phyloP scores from a whole-genome alignment of 2,329 filamentous ascomycete genomes.

The Coleophoma crateriformis region DNA sequence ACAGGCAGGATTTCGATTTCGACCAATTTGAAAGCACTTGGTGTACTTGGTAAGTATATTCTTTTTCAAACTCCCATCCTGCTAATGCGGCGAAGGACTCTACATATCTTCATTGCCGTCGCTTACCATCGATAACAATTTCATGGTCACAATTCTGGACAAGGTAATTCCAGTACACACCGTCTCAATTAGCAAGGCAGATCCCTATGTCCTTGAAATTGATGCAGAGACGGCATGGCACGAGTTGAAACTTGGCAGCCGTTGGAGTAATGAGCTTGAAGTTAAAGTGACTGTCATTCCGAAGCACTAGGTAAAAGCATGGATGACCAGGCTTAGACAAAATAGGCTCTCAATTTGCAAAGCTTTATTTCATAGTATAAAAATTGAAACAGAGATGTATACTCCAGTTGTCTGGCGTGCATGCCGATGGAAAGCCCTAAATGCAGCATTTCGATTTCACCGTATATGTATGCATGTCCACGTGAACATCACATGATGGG shows the following conservation, averaged over 20 bases:
- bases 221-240: slow-evolving; percentile 76
- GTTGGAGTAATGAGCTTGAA: slow-evolving; percentile 77
- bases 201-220: slow-evolving; percentile 63
- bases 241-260: slow-evolving; percentile 60
- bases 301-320: slow-evolving; percentile 1
- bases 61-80: slow-evolving; percentile 5
- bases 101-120: slow-evolving; percentile 66
- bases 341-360: no score
- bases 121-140: slow-evolving; percentile 29
- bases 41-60: slow-evolving; percentile 53
- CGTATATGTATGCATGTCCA: no score
- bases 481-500: no score
- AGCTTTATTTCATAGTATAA: no score
- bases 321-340: no score
- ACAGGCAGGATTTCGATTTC: slow-evolving; percentile 60
- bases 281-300: slow-evolving; percentile 37
- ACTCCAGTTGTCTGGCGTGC: no score
- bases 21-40: slow-evolving; percentile 73
- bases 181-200: slow-evolving; percentile 50
- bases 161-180: slow-evolving; percentile 62
- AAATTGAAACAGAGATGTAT: no score
- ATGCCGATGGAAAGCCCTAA: no score
- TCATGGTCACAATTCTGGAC: slow-evolving; percentile 68
- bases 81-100: slow-evolving; percentile 44
- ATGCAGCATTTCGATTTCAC: no score